These are phyloP conservation scores for Suillus subaureus DNA, from an alignment of 768 basidiomycete species.

Conservation along the genomic window DNA sequence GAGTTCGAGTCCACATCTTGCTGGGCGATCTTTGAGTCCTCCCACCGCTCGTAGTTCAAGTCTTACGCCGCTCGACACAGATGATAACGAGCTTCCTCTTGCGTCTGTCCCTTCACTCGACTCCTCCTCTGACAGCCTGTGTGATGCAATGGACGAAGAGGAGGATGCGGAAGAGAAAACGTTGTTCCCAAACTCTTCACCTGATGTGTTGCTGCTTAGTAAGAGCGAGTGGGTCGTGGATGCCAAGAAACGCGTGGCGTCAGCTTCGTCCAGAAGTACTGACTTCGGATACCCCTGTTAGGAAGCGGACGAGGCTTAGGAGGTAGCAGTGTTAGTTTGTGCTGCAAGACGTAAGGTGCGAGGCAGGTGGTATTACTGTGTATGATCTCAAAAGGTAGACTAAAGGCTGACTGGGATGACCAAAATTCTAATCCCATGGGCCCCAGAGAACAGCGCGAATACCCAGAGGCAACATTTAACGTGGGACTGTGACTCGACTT, in stretches of 20 bases:
- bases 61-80: slow-evolving; percentile 10
- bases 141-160: slow-evolving; percentile 11
- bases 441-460: background rate
- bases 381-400: background rate
- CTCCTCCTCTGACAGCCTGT: slow-evolving; percentile 11
- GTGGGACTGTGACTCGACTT: too few relatives aligned
- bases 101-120: background rate
- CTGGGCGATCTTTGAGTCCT: slow-evolving; percentile 6
- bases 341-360: background rate
- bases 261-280: slow-evolving; percentile 25
- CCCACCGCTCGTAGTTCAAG: background rate
- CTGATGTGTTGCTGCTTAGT: slow-evolving; percentile 39
- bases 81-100: background rate
- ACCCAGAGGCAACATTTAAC: background rate
- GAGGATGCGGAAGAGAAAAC: slow-evolving; percentile 45
- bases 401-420: background rate
- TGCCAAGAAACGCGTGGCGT: slow-evolving; percentile 26
- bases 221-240: background rate
- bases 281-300: slow-evolving; percentile 24
- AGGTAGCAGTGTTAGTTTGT: background rate
- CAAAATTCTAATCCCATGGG: background rate
- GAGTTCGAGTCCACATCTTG: background rate
- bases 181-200: slow-evolving; percentile 43
- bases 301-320: slow-evolving; percentile 22
- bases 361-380: background rate